Percentiles rank a stretch among this genome's conserved stretches.
Conservation (phyloP, 2,329 filamentous ascomycete genomes). For the Neurospora sp. region DNA sequence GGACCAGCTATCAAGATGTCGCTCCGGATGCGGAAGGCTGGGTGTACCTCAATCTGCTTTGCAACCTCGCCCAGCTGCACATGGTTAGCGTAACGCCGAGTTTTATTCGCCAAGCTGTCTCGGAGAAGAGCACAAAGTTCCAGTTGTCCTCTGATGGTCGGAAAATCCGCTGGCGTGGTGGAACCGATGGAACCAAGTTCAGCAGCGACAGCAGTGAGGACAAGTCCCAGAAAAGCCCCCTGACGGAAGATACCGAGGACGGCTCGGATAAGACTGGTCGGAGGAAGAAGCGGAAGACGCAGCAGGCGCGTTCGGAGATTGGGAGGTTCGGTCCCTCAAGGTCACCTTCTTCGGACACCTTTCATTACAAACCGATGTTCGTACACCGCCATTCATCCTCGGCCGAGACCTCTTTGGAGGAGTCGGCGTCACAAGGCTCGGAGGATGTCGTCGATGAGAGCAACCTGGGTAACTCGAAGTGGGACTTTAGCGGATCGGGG, state of each 20-base stretch:
- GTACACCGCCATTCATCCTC: constrained; percentile 36
- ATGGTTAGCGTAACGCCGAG: constrained; percentile 74
- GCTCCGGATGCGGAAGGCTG: constrained; percentile 61
- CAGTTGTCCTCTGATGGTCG: constrained; percentile 69
- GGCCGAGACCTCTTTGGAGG: constrained; percentile 37
- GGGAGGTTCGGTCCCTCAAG: constrained; percentile 29
- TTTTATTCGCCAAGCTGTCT: constrained; percentile 65
- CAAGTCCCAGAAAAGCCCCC: constrained; percentile 36
- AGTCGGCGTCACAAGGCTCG: constrained; percentile 34
- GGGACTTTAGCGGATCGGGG: constrained; percentile 38
- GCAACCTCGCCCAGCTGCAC: constrained; percentile 75
- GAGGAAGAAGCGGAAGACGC: constrained; percentile 37
- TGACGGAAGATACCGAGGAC: constrained; percentile 37
- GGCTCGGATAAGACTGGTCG: constrained; percentile 31
- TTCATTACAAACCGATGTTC: constrained; percentile 58
- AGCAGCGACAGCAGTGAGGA: constrained; percentile 53
- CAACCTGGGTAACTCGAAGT: constrained; percentile 35
- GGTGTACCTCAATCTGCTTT: constrained; percentile 74
- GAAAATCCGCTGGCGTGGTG: constrained; percentile 73
- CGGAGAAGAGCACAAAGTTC: constrained; percentile 62
- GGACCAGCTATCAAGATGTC: constrained; percentile 32
- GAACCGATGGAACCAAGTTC: constrained; percentile 52
- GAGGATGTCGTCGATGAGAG: constrained; percentile 38
- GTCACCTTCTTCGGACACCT: constrained; percentile 34
- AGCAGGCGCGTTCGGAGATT: constrained; percentile 30